Evolutionary conservation across 1,284 basidiomycete species (phyloP).

Genomic region (Ustanciosporium gigantosporum): DNA sequence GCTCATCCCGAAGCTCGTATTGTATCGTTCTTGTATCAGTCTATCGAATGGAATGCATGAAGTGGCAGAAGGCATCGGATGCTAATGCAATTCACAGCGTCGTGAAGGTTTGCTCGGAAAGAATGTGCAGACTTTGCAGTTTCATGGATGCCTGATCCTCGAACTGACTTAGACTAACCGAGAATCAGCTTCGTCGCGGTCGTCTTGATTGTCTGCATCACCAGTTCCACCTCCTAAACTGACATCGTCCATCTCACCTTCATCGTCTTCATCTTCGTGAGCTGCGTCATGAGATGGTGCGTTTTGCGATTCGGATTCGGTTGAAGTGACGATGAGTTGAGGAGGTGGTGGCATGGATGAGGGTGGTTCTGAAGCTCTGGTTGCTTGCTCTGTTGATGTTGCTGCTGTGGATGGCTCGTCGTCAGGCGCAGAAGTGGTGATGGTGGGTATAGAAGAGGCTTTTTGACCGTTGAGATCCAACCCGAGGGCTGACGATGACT

Average conservation of each 20-base stretch:
- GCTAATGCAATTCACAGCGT: too few species aligned
- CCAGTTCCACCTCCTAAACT: conserved; percentile 15
- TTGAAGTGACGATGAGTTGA: conserved; percentile 24
- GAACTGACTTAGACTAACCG: conserved; percentile 1
- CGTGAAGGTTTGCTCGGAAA: too few species aligned
- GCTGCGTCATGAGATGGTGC: background rate
- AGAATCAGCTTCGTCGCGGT: conserved; percentile 7
- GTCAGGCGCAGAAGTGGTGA: conserved; percentile 26
- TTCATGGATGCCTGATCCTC: too few species aligned
- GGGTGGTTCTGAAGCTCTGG: too few species aligned
- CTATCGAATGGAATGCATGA: too few species aligned
- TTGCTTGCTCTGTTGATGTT: too few species aligned
- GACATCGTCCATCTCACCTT: conserved; percentile 39
- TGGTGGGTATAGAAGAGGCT: conserved; percentile 9
- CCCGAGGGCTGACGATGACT: conserved; percentile 13
- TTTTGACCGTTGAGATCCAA: conserved; percentile 4
- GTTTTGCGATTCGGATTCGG: conserved; percentile 3
- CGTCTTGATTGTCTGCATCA: too few species aligned
- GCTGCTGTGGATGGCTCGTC: conserved; percentile 12
- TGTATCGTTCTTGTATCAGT: too few species aligned
- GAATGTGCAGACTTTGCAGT: too few species aligned
- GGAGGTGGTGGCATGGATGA: conserved; percentile 4
- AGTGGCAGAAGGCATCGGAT: too few species aligned
- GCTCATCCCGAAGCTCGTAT: too few species aligned
- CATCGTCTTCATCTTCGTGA: conserved; percentile 18